Base-by-base conservation (phyloP, 2,329 filamentous ascomycete species). In the Nigrospora osmanthi region DNA sequence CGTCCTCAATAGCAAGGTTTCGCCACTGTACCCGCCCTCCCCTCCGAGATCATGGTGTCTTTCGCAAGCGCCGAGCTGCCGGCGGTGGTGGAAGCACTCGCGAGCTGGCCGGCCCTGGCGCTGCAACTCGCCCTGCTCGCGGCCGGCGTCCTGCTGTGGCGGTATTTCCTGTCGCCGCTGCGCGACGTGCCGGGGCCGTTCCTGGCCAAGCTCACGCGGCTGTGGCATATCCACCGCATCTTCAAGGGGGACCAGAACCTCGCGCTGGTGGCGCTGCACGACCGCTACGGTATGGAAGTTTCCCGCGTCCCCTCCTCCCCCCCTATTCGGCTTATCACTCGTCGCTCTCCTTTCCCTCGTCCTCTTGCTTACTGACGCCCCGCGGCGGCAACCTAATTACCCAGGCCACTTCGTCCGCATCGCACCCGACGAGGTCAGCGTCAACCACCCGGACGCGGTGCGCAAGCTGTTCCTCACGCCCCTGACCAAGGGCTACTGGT, bases 371-470 rank as follows among this genome's bases (percentile, higher is more conserved):
- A 7, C 23, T 28, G 23, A 28, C 23, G 23, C 23, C 23, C 23
- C 5, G 5, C 5, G 9, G 23, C 23, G 4, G 6, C 35, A 13
- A n/a, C n/a, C n/a, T n/a, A n/a, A n/a, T n/a, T n/a, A n/a, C n/a
- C 17, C 14, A 66, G 59, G 61, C 4, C 51, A 61, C 19, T 70
- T 71, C 49, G 63, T 72, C 30, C 66, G 69, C 12, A 68, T 71
- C 30, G 57, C 58, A 9, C 57, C 62, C 16, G 65, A 70, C 42
- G 68, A 71, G 58, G 60, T 72, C 47, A 69, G 64, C 46, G 58
- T 71, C 32, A 61, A 60, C 42, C 62, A 72, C 48, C 63, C 67
- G 2, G 61, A 69, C 47, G 68, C 60, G 13, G 55, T 69, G 16
- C 58, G 56, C n/a, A 54, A 59, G 42, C 54, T 71, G 5, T 57